Evolutionary conservation across 495 filamentous ascomycete species (phyloP), one percentile per base, ranked within the genome.

Genomic region (Podospora sp.): DNA sequence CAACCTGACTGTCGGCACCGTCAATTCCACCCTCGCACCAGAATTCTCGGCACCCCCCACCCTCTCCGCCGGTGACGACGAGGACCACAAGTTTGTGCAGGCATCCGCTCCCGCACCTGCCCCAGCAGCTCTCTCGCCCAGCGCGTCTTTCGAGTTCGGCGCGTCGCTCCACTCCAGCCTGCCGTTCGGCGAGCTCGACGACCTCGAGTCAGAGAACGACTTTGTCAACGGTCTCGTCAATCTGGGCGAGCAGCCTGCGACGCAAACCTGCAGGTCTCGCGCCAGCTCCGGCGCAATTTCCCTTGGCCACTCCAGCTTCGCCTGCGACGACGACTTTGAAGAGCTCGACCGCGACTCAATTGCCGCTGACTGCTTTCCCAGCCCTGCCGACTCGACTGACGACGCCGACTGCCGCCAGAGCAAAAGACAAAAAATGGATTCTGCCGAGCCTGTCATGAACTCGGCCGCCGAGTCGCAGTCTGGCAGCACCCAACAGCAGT

Each of bases 201-300:
- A 97, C 71, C 86, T 97, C 60, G 95, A 97, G 77, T 94, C 91
- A 0, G 94, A 97, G 40, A 93, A 95, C 83, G 93, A 96, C 70
- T 90, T 96, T 71, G 87, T 90, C 64, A 90, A 87, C 77, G 87
- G 88, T 56, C 83, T 97, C 9, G 89, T 94, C 66, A 88, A 89
- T 65, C 89, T 93, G 70, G 70, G 69, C 29, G 68, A 75, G n/a
- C 78, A 85, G 36, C 83, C 83, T 46, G 77, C 86, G 33, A 82
- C 84, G 51, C 89, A 87, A 75, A 80, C 87, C 60, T 88, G 89
- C 72, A 90, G 86, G 71, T 96, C 96, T 81, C 87, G 93, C 69
- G 92, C 94, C 36, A 86, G 87, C 69, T 87, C 85, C 12, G 80
- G 79, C 26, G 87, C 89, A 3, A 78, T 88, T 63, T 83, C 88